Conservation (phyloP, 441 rosid species). For the Brassica hybrid region DNA sequence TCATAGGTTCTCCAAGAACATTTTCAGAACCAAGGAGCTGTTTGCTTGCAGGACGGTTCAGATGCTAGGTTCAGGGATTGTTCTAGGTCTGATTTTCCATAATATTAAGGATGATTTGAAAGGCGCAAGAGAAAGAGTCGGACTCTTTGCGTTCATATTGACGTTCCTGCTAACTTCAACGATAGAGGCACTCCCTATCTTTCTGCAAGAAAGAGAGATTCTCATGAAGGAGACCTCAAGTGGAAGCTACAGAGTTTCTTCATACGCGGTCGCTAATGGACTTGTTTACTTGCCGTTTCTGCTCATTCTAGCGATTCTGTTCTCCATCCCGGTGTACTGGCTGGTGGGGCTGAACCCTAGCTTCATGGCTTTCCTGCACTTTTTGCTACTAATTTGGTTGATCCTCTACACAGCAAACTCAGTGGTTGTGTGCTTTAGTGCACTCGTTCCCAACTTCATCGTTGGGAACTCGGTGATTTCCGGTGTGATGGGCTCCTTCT, state of each 20-base stretch:
- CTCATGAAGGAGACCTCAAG: conserved; percentile 84
- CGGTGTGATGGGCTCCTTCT: conserved; percentile 94
- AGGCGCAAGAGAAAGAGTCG: conserved; percentile 88
- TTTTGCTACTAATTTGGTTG: conserved; percentile 82
- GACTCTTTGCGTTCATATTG: conserved; percentile 84
- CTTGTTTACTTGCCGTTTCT: conserved; percentile 91
- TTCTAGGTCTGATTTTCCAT: conserved; percentile 82
- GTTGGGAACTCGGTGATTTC: conserved; percentile 90
- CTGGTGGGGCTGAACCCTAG: conserved; percentile 72
- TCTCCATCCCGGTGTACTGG: conserved; percentile 85
- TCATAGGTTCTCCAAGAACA: conserved; percentile 89
- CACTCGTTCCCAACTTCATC: conserved; percentile 92
- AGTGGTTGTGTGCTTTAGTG: conserved; percentile 92
- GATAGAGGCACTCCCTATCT: conserved; percentile 90
- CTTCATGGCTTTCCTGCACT: conserved; percentile 73
- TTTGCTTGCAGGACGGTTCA: conserved; percentile 84
- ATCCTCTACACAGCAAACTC: conserved; percentile 95
- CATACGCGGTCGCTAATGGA: conserved; percentile 84
- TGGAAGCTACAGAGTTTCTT: conserved; percentile 91
- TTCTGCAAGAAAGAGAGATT: conserved; percentile 92
- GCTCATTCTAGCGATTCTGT: conserved; percentile 72
- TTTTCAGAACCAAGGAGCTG: conserved; percentile 81
- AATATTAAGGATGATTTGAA: conserved; percentile 58
- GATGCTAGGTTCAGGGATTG: conserved; percentile 80
- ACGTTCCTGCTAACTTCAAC: conserved; percentile 86